Base-by-base conservation (phyloP, 2,329 filamentous ascomycete genomes). In the Cladophialophora chaetospira region DNA sequence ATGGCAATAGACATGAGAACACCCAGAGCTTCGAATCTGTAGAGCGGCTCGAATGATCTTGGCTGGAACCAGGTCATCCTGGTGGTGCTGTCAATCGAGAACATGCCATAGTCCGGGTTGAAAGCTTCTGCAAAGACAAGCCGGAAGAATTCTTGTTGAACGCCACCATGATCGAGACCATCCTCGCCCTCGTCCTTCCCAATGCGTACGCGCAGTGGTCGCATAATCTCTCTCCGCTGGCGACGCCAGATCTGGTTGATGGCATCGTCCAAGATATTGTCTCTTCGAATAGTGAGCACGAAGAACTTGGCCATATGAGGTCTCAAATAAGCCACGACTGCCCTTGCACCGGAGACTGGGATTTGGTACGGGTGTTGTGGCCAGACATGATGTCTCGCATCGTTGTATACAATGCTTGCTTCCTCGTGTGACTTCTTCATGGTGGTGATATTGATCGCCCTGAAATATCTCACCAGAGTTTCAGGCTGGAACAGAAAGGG, bases 131-230 rank as follows among this genome's bases (percentile, higher is more conserved):
- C 84, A 65, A 97, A 86, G 15, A 89, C 85, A 25, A 97, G 75
- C 13, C 91, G 85, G 75, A 99, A 97, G 70, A 96, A 97, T 63
- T 99, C 94, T 70, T 96, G 92, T 66, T 97, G 93, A 1, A 99
- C 92, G 61, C 94, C 94, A 40, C 94, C 94, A 46, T 93, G 91
- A 71, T 99, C 94, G 29, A 95, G 84, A 0, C 94, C 94, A 70
- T 95, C 87, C 71, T 97, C 94, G 26, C 91, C 90, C 51, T 80
- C 79, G 29, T 90, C 86, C 68, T 91, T 88, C 3, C 91, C 91
- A 55, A 97, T 83, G 48, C 90, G 87, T 6, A 99, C 87, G 67
- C 96, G 96, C 29, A 99, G 75, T 1, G 94, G 94, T 23, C 91
- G 84, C 67, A 93, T 77, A 2, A 97, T 77, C 73, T 97, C 91